Percentiles rank a stretch among this genome's conserved stretches.
These are phyloP conservation scores for Hirsutella rhossiliensis DNA, from an alignment of 2,329 filamentous ascomycete genomes.

Conservation along the genomic window DNA sequence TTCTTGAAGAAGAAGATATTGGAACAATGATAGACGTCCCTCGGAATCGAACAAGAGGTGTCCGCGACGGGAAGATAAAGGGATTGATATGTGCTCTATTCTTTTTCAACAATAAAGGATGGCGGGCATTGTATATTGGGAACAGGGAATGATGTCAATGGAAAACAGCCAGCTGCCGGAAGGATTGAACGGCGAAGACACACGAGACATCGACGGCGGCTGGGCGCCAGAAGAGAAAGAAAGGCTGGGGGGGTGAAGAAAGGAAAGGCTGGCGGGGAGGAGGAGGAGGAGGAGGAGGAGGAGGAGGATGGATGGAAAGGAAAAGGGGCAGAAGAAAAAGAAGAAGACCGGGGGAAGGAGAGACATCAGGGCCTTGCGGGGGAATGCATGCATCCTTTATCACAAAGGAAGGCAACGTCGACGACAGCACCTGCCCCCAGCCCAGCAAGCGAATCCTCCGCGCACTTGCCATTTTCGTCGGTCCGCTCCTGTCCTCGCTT, in stretches of 20 bases:
- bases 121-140: not conserved
- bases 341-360: not conserved
- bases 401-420: not conserved
- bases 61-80: too few relatives aligned
- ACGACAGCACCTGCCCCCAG: too few relatives aligned
- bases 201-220: not conserved
- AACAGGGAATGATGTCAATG: constrained; percentile 4
- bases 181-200: constrained; percentile 18
- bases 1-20: too few relatives aligned
- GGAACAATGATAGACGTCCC: too few relatives aligned
- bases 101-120: not conserved
- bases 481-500: too few relatives aligned
- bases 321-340: not conserved
- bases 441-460: too few relatives aligned
- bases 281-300: not conserved
- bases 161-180: constrained; percentile 16
- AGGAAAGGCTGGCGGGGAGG: constrained; percentile 1
- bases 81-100: too few relatives aligned
- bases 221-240: constrained; percentile 1
- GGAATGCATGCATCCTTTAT: not conserved
- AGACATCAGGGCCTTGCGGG: not conserved
- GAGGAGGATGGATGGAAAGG: not conserved
- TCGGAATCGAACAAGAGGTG: too few relatives aligned
- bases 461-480: too few relatives aligned
- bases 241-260: not conserved